Percentiles rank a stretch among this genome's conserved stretches.
Conservation (phyloP, 1,284 basidiomycete genomes). For the Neotropicomus parvogracilis region DNA sequence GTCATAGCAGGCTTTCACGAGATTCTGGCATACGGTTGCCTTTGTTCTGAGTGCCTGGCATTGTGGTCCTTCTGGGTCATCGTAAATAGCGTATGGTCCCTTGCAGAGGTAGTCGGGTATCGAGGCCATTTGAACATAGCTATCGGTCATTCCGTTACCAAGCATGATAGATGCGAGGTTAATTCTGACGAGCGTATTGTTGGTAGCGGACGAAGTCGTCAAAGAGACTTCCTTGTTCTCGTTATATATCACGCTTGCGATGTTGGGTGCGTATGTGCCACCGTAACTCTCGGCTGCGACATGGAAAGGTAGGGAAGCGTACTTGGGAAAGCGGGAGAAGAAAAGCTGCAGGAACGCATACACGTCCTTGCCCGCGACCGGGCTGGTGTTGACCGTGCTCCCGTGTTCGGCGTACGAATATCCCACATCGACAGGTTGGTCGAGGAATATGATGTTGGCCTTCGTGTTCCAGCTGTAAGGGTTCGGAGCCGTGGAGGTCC, state of each 20-base stretch:
- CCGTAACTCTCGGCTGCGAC: conserved; percentile 76
- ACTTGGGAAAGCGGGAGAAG: conserved; percentile 67
- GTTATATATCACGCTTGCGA: conserved; percentile 72
- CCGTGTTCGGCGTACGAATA: conserved; percentile 80
- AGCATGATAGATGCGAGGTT: conserved; percentile 79
- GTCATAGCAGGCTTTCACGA: conserved; percentile 63
- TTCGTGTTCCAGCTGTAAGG: conserved; percentile 73
- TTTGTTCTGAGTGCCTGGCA: conserved; percentile 63
- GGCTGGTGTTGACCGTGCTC: conserved; percentile 67
- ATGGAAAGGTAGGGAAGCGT: conserved; percentile 65
- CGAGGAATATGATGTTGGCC: conserved; percentile 72
- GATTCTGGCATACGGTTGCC: conserved; percentile 66
- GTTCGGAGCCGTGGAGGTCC: conserved; percentile 69
- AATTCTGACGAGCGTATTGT: conserved; percentile 50
- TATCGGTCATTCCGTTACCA: conserved; percentile 81
- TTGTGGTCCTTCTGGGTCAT: conserved; percentile 64
- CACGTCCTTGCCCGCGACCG: conserved; percentile 78
- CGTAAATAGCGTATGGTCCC: conserved; percentile 70
- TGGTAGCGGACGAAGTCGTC: conserved; percentile 2
- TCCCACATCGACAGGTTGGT: conserved; percentile 87
- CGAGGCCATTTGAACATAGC: conserved; percentile 68
- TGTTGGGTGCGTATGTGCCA: conserved; percentile 78
- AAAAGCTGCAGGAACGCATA: conserved; percentile 90
- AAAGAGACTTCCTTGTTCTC: conserved; percentile 60
- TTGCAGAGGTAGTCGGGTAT: conserved; percentile 82